Evolutionary conservation across 331 rosid genomes (phyloP).

Genomic region (Saraca asoca): DNA sequence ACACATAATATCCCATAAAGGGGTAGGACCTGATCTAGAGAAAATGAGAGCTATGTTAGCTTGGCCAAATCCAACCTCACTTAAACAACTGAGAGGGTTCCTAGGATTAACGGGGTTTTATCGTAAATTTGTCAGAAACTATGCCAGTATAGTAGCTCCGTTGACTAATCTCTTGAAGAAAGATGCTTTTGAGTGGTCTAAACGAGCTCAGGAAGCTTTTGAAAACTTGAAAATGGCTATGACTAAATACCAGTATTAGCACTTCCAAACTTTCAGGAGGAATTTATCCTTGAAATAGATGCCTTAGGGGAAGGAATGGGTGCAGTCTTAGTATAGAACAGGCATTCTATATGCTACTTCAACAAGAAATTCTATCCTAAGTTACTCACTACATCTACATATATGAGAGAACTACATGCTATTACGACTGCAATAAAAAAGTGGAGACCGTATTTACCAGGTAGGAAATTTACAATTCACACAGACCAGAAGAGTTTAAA

Average conservation of each 20-base stretch:
- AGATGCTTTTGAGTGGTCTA: background rate
- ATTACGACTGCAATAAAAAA: background rate
- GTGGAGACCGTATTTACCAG: background rate
- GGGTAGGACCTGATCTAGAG: background rate
- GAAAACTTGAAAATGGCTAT: background rate
- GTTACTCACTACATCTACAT: background rate
- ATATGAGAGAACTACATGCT: background rate
- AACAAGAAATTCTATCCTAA: background rate
- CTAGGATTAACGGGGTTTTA: background rate
- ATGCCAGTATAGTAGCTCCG: background rate
- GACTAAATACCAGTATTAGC: background rate
- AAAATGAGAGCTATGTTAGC: background rate
- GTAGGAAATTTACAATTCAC: background rate
- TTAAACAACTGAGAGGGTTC: background rate
- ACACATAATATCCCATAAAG: background rate
- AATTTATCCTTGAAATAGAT: background rate
- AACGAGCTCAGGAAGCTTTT: accelerated
- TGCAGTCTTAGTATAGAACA: background rate
- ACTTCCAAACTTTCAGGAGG: background rate
- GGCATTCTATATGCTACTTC: background rate
- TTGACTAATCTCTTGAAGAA: background rate
- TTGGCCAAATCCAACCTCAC: background rate
- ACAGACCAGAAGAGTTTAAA: background rate
- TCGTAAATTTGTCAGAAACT: too few species aligned
- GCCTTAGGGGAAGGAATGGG: background rate